Evolutionary conservation across 495 filamentous ascomycete species (phyloP), one percentile per base, ranked within the genome.

Genomic region (Geopyxis carbonaria): DNA sequence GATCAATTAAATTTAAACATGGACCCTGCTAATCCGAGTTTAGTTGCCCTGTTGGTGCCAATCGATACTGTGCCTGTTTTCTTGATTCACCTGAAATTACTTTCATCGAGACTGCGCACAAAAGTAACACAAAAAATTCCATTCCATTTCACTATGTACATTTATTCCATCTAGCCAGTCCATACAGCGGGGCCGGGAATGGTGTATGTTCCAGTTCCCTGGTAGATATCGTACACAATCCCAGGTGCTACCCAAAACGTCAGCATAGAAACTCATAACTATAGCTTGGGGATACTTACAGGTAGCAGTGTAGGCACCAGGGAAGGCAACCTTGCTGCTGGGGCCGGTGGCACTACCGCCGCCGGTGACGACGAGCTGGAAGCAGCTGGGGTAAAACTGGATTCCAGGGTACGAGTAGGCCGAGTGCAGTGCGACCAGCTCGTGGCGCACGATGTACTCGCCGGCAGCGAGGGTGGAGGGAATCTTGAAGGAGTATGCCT

Each of bases 351-450:
- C 64, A 24, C 63, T 69, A 38, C 73, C 71, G 23, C 60, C 53
- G 20, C 77, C 73, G 10, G 68, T 71, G 34, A 82, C 64, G 48
- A 74, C 61, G 28, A 81, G 55, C 63, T 79, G 78, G 58, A 80
- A 60, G 55, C 77, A 82, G 34, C 71, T 68, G 10, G 77, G 77
- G 54, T 81, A 83, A 61, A 72, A 72, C 60, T 83, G 76, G 8
- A 30, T 11, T 16, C 37, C 37, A 2, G 37, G 37, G 37, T 40
- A 40, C 13, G 57, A 46, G 7, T 47, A 58, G 15, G 74, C 72
- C 8, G 66, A 57, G 59, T 80, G 75, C 22, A 83, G 67, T 14
- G 70, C 76, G 42, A 79, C 73, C 51, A 81, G 72, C 57, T 83
- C 78, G 47, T 79, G 73, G 23, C 77, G 72, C 11, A 83, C 63